Evolutionary conservation across 495 filamentous ascomycete species (phyloP).

Genomic region (Daldinia vernicosa): DNA sequence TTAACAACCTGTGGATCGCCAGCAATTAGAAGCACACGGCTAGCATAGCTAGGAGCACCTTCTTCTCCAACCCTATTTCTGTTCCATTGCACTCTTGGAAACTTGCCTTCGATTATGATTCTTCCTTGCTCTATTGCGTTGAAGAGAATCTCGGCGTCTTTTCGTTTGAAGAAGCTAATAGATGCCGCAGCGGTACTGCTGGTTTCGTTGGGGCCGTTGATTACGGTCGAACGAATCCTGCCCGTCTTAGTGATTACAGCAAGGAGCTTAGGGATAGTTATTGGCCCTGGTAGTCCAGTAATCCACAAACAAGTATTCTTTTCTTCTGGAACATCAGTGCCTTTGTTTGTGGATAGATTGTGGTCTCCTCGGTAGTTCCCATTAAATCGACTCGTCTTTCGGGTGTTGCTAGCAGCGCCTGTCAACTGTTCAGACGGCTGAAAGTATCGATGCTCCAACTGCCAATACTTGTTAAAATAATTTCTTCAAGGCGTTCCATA

Average conservation of each 20-base stretch:
- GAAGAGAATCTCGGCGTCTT: conserved; percentile 9
- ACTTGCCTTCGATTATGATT: not conserved
- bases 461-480: conserved; percentile 1
- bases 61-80: conserved; percentile 16
- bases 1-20: conserved; percentile 38
- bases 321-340: conserved; percentile 12
- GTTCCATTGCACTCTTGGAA: conserved; percentile 15
- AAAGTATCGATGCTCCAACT: conserved; percentile 23
- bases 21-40: conserved; percentile 35
- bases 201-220: conserved; percentile 4
- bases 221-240: conserved; percentile 19
- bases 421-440: conserved; percentile 24
- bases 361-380: conserved; percentile 27
- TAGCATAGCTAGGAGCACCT: not conserved
- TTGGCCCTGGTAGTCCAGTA: conserved; percentile 4
- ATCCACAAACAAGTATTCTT: conserved; percentile 32
- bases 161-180: conserved; percentile 27
- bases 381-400: not conserved
- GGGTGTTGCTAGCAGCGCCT: not conserved
- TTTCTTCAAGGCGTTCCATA: not conserved
- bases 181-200: conserved; percentile 9
- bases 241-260: conserved; percentile 15
- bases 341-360: conserved; percentile 8
- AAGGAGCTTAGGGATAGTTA: conserved; percentile 7
- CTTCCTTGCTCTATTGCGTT: not conserved